Conservation (phyloP, 208 protist species). For the Leishmania turanica region DNA sequence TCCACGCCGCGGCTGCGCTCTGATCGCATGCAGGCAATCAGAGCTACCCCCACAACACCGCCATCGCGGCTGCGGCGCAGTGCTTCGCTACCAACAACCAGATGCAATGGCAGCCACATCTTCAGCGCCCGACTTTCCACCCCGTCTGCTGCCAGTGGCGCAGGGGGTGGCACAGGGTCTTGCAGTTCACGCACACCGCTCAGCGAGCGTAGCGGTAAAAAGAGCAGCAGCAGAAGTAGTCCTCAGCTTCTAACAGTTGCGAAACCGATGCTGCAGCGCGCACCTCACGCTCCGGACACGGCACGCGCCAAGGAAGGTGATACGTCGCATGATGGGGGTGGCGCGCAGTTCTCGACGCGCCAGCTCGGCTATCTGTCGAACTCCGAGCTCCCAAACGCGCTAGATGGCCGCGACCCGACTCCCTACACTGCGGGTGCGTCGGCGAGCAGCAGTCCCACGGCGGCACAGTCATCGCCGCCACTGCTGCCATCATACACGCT, state of each 20-base stretch:
- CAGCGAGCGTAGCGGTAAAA: background rate
- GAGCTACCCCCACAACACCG: background rate
- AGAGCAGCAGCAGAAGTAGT: background rate
- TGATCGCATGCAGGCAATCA: background rate
- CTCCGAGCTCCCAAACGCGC: background rate
- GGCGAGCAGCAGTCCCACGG: background rate
- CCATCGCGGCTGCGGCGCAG: conserved; percentile 7
- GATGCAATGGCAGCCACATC: conserved; percentile 15
- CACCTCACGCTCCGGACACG: background rate
- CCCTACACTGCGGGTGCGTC: background rate
- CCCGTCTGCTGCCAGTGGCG: background rate
- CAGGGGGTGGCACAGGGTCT: background rate
- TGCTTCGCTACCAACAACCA: conserved; percentile 14
- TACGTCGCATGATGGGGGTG: background rate
- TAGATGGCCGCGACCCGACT: background rate
- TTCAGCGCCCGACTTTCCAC: background rate
- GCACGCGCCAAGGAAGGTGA: background rate
- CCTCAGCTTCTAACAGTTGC: background rate
- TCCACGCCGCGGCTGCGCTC: conserved; percentile 4
- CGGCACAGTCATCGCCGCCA: background rate
- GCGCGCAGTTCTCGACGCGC: background rate
- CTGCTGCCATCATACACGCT: background rate
- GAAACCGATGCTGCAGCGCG: background rate
- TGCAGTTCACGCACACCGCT: background rate
- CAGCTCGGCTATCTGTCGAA: background rate